These are phyloP conservation scores for Carex arenaria DNA, from an alignment of 202 grass and related monocot genomes.

Conservation along the genomic window DNA sequence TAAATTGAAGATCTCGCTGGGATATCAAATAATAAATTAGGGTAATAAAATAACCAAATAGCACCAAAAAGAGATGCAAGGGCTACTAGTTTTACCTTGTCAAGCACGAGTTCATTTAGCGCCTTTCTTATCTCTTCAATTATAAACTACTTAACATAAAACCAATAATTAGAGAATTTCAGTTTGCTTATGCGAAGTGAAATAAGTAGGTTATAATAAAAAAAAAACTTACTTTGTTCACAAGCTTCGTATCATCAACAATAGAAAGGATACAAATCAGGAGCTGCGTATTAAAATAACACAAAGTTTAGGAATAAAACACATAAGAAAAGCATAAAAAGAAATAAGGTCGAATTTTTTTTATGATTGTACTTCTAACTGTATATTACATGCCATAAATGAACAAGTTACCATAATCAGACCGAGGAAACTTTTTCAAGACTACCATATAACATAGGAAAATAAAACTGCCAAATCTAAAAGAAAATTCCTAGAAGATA, in stretches of 20 bases:
- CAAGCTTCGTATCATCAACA: constrained; percentile 93
- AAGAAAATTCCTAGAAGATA: not conserved
- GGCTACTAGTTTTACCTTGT: constrained; percentile 48
- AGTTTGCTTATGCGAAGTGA: not conserved
- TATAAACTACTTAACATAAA: constrained; percentile 48
- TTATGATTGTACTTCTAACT: not conserved
- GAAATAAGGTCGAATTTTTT: not conserved
- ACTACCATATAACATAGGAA: not conserved
- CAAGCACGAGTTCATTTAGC: constrained; percentile 60
- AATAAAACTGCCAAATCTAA: not conserved
- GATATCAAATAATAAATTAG: not conserved
- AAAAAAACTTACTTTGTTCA: constrained; percentile 54
- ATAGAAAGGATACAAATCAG: constrained; percentile 69
- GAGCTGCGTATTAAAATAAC: constrained; percentile 40
- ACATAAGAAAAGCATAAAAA: not conserved
- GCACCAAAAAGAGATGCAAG: not conserved
- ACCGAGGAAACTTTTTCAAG: not conserved
- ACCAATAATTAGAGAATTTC: constrained; percentile 22
- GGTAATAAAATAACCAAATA: not conserved
- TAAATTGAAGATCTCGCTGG: not conserved
- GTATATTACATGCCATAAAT: not conserved
- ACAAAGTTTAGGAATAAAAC: constrained; percentile 27
- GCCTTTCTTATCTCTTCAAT: constrained; percentile 57
- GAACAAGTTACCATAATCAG: not conserved
- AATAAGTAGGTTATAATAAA: not conserved